phyloP scores from a whole-genome alignment of 2,329 filamentous ascomycete genomes.

The Xylaria sp. region DNA sequence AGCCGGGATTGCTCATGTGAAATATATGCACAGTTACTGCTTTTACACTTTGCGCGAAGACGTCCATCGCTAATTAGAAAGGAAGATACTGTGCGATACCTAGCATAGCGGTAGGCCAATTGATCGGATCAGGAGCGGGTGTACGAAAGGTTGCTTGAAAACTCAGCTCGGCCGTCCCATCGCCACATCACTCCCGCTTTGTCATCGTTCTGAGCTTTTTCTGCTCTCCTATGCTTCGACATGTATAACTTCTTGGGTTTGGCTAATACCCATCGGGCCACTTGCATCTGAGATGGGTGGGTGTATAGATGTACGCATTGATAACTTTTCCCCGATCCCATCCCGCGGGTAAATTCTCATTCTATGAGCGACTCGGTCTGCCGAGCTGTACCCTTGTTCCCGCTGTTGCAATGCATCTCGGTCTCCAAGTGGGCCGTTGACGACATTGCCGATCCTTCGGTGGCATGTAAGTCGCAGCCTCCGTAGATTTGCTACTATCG shows the following conservation, averaged over 20 bases:
- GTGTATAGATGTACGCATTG: conserved; percentile 22
- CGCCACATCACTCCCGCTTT: neutral
- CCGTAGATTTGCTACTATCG: neutral
- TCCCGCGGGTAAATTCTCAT: conserved; percentile 26
- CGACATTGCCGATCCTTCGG: neutral
- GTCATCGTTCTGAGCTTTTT: neutral
- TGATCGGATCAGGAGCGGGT: neutral
- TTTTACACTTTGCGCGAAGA: too few species aligned
- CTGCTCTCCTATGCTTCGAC: neutral
- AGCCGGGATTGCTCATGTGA: neutral
- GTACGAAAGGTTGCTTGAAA: too few species aligned
- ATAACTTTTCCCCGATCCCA: conserved; percentile 6
- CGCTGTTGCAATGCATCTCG: conserved; percentile 28
- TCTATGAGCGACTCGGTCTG: conserved; percentile 6
- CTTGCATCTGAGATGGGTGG: conserved; percentile 1
- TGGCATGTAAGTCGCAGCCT: neutral
- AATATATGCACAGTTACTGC: neutral
- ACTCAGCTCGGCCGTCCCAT: too few species aligned
- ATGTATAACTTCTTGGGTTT: too few species aligned
- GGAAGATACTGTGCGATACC: neutral
- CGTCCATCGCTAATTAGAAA: neutral
- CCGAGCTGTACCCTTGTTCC: conserved; percentile 19
- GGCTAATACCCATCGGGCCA: neutral
- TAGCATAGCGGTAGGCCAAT: neutral
- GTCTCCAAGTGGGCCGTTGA: neutral